These are phyloP conservation scores for Linaria vulgaris DNA, from an alignment of 257 asterid genomes.

Conservation along the genomic window DNA sequence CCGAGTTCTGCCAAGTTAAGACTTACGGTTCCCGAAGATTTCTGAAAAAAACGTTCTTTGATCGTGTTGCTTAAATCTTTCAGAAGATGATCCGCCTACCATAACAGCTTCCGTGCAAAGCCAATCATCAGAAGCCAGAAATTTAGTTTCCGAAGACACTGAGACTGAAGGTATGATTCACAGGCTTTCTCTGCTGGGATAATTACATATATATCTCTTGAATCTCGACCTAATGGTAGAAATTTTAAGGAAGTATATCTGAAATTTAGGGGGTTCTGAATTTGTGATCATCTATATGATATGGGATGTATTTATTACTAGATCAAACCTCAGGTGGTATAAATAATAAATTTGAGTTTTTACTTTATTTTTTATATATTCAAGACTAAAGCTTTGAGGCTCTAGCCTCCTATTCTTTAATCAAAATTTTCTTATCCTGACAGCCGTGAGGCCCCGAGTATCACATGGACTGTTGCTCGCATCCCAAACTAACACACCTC, in stretches of 20 bases:
- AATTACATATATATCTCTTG: too few relatives aligned
- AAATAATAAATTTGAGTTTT: too few relatives aligned
- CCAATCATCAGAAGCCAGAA: constrained; percentile 57
- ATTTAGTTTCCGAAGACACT: constrained; percentile 44
- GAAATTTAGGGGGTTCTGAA: too few relatives aligned
- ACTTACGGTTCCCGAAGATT: not conserved
- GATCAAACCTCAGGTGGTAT: too few relatives aligned
- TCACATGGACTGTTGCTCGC: constrained; percentile 63
- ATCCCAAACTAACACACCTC: constrained; percentile 84
- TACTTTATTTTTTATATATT: not conserved
- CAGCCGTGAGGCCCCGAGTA: constrained; percentile 58
- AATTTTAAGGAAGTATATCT: too few relatives aligned
- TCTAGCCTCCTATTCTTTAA: not conserved
- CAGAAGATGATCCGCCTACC: constrained; percentile 55
- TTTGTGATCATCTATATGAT: too few relatives aligned
- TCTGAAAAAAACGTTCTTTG: constrained; percentile 16
- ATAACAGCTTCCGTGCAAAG: constrained; percentile 44
- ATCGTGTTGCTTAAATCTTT: constrained; percentile 28
- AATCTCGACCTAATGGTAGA: too few relatives aligned
- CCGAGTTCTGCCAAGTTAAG: not conserved
- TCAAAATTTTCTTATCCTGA: constrained; percentile 13
- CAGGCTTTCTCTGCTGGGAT: not conserved
- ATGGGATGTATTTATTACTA: too few relatives aligned
- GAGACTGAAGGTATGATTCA: constrained; percentile 58
- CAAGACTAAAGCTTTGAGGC: not conserved